Conservation (phyloP, 75 land plant species). For the Chamaecyparis obtusa region DNA sequence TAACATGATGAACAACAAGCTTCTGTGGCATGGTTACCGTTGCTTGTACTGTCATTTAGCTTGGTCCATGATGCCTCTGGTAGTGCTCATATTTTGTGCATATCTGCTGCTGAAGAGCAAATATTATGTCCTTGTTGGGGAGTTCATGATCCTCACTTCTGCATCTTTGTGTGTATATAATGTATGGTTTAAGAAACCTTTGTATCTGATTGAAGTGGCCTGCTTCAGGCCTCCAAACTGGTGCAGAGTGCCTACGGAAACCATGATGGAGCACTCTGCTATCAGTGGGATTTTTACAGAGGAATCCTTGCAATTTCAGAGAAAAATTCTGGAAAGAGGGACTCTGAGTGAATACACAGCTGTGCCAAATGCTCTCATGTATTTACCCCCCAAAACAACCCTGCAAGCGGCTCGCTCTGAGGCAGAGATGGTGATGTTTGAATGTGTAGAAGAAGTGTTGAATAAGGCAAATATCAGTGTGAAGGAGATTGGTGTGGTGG, state of each 20-base stretch:
- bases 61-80: too few relatives aligned
- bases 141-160: too few relatives aligned
- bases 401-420: conserved; percentile 41
- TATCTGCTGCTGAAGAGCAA: too few relatives aligned
- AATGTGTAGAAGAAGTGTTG: conserved; percentile 34
- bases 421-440: conserved; percentile 36
- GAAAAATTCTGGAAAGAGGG: conserved; percentile 36
- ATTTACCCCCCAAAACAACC: conserved; percentile 31
- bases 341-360: conserved; percentile 38
- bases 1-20: too few relatives aligned
- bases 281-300: conserved; percentile 4
- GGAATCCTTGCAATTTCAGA: conserved; percentile 39
- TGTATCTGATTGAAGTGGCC: conserved; percentile 46
- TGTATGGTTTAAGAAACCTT: conserved; percentile 3
- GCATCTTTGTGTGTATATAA: too few relatives aligned
- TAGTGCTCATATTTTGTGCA: too few relatives aligned
- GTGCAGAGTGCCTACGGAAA: conserved; percentile 33
- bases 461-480: conserved; percentile 38
- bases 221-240: conserved; percentile 47
- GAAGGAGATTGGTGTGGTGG: conserved; percentile 49
- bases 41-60: too few relatives aligned
- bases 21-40: too few relatives aligned
- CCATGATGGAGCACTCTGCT: conserved; percentile 50
- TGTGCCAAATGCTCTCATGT: conserved; percentile 27
- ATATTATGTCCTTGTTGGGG: too few relatives aligned